Conservation (phyloP, 495 filamentous ascomycete species). For the Achaetomiella virescens region DNA sequence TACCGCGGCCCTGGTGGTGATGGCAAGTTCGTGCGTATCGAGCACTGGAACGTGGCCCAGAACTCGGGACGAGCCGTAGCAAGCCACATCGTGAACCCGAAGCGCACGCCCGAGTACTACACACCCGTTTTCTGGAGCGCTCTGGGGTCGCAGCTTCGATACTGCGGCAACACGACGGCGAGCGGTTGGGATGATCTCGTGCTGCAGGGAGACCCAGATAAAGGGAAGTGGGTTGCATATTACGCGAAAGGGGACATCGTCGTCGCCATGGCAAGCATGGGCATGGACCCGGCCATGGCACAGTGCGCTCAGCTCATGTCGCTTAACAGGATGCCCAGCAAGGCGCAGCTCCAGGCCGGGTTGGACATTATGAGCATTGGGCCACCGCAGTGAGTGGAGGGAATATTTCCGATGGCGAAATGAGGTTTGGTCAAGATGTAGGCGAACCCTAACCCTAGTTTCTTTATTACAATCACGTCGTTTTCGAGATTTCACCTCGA, state of each 20-base stretch:
- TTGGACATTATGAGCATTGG: conserved; percentile 61
- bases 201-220: conserved; percentile 66
- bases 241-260: conserved; percentile 82
- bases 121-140: conserved; percentile 97
- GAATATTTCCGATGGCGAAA: background rate
- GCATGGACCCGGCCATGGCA: conserved; percentile 77
- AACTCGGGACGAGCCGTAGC: conserved; percentile 79
- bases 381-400: conserved; percentile 28
- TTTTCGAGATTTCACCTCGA: no score
- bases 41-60: conserved; percentile 98
- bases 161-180: conserved; percentile 73
- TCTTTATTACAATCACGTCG: no score
- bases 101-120: conserved; percentile 60
- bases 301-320: conserved; percentile 84
- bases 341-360: conserved; percentile 67
- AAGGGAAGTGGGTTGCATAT: conserved; percentile 81
- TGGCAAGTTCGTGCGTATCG: conserved; percentile 65
- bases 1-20: conserved; percentile 84
- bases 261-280: conserved; percentile 90
- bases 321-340: conserved; percentile 71
- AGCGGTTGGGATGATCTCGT: conserved; percentile 81
- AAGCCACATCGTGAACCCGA: conserved; percentile 60
- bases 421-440: background rate
- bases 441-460: background rate
- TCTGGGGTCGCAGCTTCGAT: conserved; percentile 78